A percentile compares a stretch with the other conserved stretches of the same genome.
Conservation (phyloP, 768 basidiomycete genomes). For the Rhizopogon roseolus region DNA sequence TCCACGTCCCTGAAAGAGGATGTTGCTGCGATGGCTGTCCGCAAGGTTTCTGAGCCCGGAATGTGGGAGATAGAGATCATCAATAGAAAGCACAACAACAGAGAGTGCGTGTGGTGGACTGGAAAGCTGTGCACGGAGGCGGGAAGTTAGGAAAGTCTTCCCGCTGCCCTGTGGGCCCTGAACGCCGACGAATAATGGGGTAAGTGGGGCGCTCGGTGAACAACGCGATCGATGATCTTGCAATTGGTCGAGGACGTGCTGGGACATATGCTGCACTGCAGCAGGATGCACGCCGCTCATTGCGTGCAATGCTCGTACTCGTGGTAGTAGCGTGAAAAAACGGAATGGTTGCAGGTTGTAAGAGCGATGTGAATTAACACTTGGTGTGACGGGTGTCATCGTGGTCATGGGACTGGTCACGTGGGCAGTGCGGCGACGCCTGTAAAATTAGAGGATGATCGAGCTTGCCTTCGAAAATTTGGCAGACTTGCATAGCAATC, state of each 20-base stretch:
- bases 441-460: no score
- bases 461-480: no score
- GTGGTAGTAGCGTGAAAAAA: neutral
- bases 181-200: slow-evolving; percentile 78
- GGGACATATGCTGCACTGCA: slow-evolving; percentile 32
- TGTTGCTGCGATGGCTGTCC: slow-evolving; percentile 43
- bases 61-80: slow-evolving; percentile 85
- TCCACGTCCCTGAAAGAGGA: slow-evolving; percentile 76
- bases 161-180: slow-evolving; percentile 96
- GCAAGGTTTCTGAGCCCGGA: slow-evolving; percentile 54
- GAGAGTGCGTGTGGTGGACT: slow-evolving; percentile 45
- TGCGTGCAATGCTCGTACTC: neutral
- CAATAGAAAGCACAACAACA: slow-evolving; percentile 67
- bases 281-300: slow-evolving; percentile 16
- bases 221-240: slow-evolving; percentile 21
- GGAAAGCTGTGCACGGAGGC: slow-evolving; percentile 41
- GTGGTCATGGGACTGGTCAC: slow-evolving; percentile 4
- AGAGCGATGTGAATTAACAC: neutral
- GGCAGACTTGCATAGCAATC: neutral
- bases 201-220: slow-evolving; percentile 1
- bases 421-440: neutral
- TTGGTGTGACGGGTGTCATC: neutral
- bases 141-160: slow-evolving; percentile 75
- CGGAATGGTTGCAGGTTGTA: neutral
- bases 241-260: slow-evolving; percentile 36